Percentiles rank a stretch among this genome's conserved stretches.
Conservation (phyloP, 2,329 filamentous ascomycete genomes). For the Fusarium metavorans region DNA sequence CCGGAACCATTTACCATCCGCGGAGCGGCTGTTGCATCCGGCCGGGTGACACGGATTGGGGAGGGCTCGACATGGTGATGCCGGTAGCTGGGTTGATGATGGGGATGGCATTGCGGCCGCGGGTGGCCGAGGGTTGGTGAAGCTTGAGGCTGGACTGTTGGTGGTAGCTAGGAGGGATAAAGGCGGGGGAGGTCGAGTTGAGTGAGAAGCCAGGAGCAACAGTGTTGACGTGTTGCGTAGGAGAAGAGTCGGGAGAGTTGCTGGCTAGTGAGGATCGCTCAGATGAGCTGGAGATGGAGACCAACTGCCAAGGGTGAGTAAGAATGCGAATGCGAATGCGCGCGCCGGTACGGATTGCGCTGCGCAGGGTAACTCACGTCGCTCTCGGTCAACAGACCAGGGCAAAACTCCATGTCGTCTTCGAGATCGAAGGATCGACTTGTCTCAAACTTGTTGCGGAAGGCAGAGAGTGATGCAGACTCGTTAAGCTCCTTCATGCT, state of each 20-base stretch:
- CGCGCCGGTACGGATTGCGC: not conserved
- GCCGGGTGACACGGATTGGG: constrained; percentile 75
- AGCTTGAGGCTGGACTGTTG: constrained; percentile 79
- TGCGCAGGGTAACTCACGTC: constrained; percentile 74
- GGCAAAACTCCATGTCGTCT: constrained; percentile 96
- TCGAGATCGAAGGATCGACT: constrained; percentile 95
- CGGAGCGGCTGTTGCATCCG: constrained; percentile 69
- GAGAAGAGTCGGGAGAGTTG: constrained; percentile 91
- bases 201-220: constrained; percentile 82
- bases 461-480: constrained; percentile 78
- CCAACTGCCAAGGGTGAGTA: constrained; percentile 71
- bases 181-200: constrained; percentile 74
- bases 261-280: constrained; percentile 96
- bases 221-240: constrained; percentile 86
- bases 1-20: constrained; percentile 62
- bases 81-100: constrained; percentile 97
- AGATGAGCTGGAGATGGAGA: constrained; percentile 92
- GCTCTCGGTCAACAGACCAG: constrained; percentile 89
- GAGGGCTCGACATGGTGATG: constrained; percentile 88
- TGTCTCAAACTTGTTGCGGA: constrained; percentile 90
- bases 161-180: constrained; percentile 75
- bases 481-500: constrained; percentile 89
- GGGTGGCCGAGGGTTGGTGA: constrained; percentile 90
- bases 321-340: constrained; percentile 37
- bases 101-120: constrained; percentile 93